Percentiles rank a stretch among this genome's conserved stretches.
These are phyloP conservation scores for Byssoonygena ceratinophila DNA, from an alignment of 2,329 filamentous ascomycete genomes.

Conservation along the genomic window DNA sequence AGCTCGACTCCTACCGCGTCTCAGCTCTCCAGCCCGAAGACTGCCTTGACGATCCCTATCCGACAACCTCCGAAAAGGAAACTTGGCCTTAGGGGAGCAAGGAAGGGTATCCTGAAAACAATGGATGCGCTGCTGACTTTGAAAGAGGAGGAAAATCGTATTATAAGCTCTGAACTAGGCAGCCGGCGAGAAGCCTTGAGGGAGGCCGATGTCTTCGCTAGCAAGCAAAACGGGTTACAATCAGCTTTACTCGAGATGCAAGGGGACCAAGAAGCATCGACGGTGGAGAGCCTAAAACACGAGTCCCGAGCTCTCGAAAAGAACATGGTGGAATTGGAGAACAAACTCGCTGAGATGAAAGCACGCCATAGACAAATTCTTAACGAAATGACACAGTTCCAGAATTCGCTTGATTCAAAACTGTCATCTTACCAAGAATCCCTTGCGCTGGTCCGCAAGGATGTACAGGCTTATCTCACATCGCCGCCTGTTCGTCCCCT, in stretches of 20 bases:
- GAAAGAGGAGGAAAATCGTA: constrained; percentile 46
- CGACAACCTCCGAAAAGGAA: constrained; percentile 36
- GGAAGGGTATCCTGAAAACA: constrained; percentile 47
- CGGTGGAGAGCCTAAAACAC: constrained; percentile 37
- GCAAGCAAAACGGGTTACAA: constrained; percentile 42
- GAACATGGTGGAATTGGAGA: constrained; percentile 50
- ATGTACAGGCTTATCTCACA: constrained; percentile 44
- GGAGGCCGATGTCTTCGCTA: constrained; percentile 43
- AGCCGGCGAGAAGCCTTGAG: constrained; percentile 39
- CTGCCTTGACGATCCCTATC: constrained; percentile 30
- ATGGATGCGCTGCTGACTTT: constrained; percentile 48
- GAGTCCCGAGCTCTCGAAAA: constrained; percentile 44
- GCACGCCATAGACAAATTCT: constrained; percentile 44
- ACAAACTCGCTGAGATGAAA: constrained; percentile 46
- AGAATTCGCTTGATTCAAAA: constrained; percentile 49
- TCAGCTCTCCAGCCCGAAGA: constrained; percentile 22
- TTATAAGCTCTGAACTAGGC: constrained; percentile 39
- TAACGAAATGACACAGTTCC: constrained; percentile 42
- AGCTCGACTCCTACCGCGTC: constrained; percentile 33
- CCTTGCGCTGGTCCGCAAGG: constrained; percentile 45
- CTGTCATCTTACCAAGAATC: constrained; percentile 49
- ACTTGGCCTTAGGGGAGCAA: constrained; percentile 43
- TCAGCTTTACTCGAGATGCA: constrained; percentile 43
- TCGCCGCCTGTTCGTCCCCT: constrained; percentile 37
- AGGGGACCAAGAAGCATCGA: constrained; percentile 36